Conservation (phyloP, 371 early-diverging fungal species). For the Rhizopus delemar region DNA sequence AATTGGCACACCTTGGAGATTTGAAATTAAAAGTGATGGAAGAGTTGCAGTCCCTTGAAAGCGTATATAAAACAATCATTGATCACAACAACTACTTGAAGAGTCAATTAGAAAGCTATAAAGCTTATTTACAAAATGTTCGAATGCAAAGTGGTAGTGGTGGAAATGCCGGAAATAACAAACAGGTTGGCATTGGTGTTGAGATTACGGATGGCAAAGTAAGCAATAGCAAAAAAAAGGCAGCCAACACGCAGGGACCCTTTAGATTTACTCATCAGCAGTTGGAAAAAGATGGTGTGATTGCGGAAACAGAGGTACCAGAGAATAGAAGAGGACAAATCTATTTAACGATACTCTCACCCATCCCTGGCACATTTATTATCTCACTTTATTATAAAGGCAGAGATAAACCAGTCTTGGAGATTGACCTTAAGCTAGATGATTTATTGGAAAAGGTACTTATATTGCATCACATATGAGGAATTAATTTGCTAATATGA, state of each 20-base stretch:
- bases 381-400: conserved; percentile 83
- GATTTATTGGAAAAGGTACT: conserved; percentile 82
- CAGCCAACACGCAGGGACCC: conserved; percentile 52
- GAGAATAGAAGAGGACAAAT: conserved; percentile 78
- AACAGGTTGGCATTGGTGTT: conserved; percentile 27
- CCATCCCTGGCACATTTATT: conserved; percentile 83
- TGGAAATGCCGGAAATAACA: conserved; percentile 54
- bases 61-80: conserved; percentile 83
- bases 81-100: conserved; percentile 88
- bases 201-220: conserved; percentile 7
- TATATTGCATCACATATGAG: conserved; percentile 58
- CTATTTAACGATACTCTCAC: conserved; percentile 82
- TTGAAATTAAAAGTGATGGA: conserved; percentile 75
- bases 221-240: conserved; percentile 47
- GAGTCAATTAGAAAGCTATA: conserved; percentile 86
- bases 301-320: conserved; percentile 86
- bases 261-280: conserved; percentile 82
- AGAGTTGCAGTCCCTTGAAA: conserved; percentile 71
- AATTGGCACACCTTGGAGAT: conserved; percentile 82
- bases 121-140: conserved; percentile 89
- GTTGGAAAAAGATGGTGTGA: conserved; percentile 87
- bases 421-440: conserved; percentile 93
- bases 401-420: conserved; percentile 89
- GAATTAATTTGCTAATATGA: neutral
- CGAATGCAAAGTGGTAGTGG: conserved; percentile 73